A percentile compares a stretch with the other conserved stretches of the same genome.
Conservation (phyloP, 768 basidiomycete species). For the Mycena filopes region DNA sequence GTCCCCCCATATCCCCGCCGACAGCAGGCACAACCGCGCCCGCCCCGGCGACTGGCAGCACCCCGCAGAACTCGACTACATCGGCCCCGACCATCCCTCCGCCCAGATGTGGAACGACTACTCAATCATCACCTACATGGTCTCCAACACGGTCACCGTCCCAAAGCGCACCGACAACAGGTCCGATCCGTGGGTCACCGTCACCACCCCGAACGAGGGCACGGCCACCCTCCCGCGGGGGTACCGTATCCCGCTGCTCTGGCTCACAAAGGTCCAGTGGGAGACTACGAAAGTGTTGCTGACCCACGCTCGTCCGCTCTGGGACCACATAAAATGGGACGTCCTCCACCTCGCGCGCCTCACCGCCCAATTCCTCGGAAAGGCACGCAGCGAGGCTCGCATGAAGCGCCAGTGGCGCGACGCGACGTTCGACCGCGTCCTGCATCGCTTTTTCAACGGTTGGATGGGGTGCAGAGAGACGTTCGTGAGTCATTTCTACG, state of each 20-base stretch:
- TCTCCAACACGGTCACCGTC: slow-evolving; percentile 23
- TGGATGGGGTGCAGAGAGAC: slow-evolving; percentile 32
- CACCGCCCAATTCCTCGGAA: slow-evolving; percentile 22
- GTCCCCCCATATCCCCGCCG: slow-evolving; percentile 23
- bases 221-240: slow-evolving; percentile 27
- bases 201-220: slow-evolving; percentile 17
- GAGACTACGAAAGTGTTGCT: slow-evolving; percentile 27
- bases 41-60: slow-evolving; percentile 14
- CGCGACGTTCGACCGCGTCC: slow-evolving; percentile 24
- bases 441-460: slow-evolving; percentile 34
- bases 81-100: slow-evolving; percentile 19
- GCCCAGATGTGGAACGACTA: slow-evolving; percentile 25
- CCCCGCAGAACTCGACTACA: slow-evolving; percentile 26
- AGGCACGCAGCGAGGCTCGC: slow-evolving; percentile 21
- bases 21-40: slow-evolving; percentile 14
- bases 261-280: slow-evolving; percentile 29
- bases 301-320: slow-evolving; percentile 26
- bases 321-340: slow-evolving; percentile 30
- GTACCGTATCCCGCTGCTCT: slow-evolving; percentile 32
- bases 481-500: slow-evolving; percentile 30
- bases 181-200: slow-evolving; percentile 29
- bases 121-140: slow-evolving; percentile 25
- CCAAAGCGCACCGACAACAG: slow-evolving; percentile 29
- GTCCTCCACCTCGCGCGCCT: slow-evolving; percentile 29
- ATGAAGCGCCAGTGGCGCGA: slow-evolving; percentile 33